phyloP scores from a whole-genome alignment of 1,284 basidiomycete genomes.

The Cerioporus squamosus region DNA sequence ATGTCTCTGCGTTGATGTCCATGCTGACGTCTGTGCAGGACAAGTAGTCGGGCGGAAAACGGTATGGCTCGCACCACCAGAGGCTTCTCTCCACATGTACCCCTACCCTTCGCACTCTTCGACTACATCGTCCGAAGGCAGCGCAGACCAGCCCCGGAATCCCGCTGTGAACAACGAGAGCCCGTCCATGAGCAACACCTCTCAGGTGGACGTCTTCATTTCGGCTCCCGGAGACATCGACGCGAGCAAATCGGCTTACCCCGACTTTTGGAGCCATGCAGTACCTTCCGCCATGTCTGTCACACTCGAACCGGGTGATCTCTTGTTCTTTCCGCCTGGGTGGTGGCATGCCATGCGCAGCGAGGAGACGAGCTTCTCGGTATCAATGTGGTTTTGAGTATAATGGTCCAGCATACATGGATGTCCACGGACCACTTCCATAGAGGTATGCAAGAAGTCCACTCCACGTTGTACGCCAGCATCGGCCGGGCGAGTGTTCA shows the following conservation, averaged over 20 bases:
- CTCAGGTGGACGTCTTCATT: slow-evolving; percentile 69
- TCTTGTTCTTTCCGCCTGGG: slow-evolving; percentile 86
- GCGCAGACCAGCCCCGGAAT: slow-evolving; percentile 33
- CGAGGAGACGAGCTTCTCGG: slow-evolving; percentile 76
- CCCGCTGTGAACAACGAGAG: slow-evolving; percentile 43
- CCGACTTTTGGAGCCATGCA: slow-evolving; percentile 61
- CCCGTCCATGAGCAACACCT: slow-evolving; percentile 66
- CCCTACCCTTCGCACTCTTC: slow-evolving; percentile 38
- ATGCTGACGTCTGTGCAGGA: slow-evolving; percentile 46
- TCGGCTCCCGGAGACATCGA: slow-evolving; percentile 32
- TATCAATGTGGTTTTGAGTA: slow-evolving; percentile 79
- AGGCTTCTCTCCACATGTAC: slow-evolving; percentile 58
- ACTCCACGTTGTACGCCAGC: no score
- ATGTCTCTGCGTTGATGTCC: not conserved
- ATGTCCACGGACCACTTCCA: no score
- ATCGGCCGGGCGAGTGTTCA: no score
- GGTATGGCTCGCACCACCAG: slow-evolving; percentile 91
- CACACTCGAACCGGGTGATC: slow-evolving; percentile 79
- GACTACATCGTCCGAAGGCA: not conserved
- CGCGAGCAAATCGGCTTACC: slow-evolving; percentile 31
- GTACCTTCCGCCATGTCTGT: slow-evolving; percentile 68
- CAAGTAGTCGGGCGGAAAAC: slow-evolving; percentile 90
- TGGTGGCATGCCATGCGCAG: slow-evolving; percentile 95
- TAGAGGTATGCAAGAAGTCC: no score
- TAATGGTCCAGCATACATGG: no score